Evolutionary conservation across 2,329 filamentous ascomycete genomes (phyloP), one percentile per base, ranked within the genome.

Genomic region (Hypoxylon sp.): DNA sequence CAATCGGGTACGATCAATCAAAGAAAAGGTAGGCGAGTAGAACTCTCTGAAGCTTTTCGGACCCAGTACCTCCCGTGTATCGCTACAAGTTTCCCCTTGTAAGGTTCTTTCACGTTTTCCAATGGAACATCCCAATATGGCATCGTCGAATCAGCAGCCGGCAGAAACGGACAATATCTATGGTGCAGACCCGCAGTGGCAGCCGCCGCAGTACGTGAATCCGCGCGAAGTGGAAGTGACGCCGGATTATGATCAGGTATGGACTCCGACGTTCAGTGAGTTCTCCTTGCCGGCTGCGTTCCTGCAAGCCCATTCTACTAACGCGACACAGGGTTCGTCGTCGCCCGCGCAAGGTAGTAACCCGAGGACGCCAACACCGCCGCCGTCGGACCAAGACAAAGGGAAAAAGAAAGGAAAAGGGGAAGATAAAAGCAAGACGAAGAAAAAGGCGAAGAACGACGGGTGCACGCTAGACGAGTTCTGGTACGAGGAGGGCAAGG

Each of bases 391-490:
- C 12, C 4, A 27, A 23, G 16, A 23, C 5, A 1, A 25, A 16
- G 25, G 8, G 14, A 4, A 48, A n/a, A 3, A 12, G 12, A 19
- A 27, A 48, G 34, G 5, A 23, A 5, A n/a, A 14, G 19, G n/a
- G n/a, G n/a, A n/a, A n/a, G n/a, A n/a, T n/a, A n/a, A n/a, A n/a
- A n/a, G n/a, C n/a, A n/a, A n/a, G n/a, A n/a, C n/a, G n/a, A n/a
- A n/a, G n/a, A n/a, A n/a, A 37, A 23, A 12, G 30, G n/a, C 14
- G n/a, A 8, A 23, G 34, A 37, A 34, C 1, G 34, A 30, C 2
- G 3, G 14, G 2, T 51, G 27, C 25, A 54, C 55, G n/a, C 57
- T 62, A 5, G 51, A 67, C 29, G 54, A 67, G 11, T 65, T 67
- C 29, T 69, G 64, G 64, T 37, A 52, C 21, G 34, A 57, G 14